A percentile compares a stretch with the other conserved stretches of the same genome.
Evolutionary conservation across 2,329 filamentous ascomycete species (phyloP).

Genomic region (Stemphylium vesicarium): DNA sequence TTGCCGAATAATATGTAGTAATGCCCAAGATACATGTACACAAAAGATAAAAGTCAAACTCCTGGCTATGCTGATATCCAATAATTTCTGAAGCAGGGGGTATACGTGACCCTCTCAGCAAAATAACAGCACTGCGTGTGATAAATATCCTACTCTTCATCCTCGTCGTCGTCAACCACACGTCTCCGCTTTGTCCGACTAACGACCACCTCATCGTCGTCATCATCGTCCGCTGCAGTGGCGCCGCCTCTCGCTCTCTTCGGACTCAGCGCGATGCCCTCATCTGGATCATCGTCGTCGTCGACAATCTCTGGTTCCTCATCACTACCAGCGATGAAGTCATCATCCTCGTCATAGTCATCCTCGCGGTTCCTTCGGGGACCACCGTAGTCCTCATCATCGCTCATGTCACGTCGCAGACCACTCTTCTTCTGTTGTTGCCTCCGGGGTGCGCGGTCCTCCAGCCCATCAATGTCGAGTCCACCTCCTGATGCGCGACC

Average conservation of each 20-base stretch:
- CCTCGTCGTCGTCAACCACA: conserved; percentile 57
- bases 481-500: conserved; percentile 65
- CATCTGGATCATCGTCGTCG: conserved; percentile 62
- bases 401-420: conserved; percentile 62
- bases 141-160: conserved; percentile 47
- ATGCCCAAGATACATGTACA: conserved; percentile 10
- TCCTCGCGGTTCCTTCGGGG: conserved; percentile 67
- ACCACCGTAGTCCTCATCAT: conserved; percentile 78
- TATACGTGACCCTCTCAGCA: not conserved
- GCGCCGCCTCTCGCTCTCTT: conserved; percentile 48
- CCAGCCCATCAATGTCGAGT: conserved; percentile 62
- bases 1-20: not conserved
- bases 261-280: conserved; percentile 52
- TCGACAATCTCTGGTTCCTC: conserved; percentile 70
- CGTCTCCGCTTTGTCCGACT: conserved; percentile 50
- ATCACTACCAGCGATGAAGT: conserved; percentile 77
- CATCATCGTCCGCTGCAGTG: conserved; percentile 37
- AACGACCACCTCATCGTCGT: conserved; percentile 43
- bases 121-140: not conserved
- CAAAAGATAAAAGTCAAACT: conserved; percentile 15
- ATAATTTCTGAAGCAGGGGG: not conserved
- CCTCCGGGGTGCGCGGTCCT: conserved; percentile 56
- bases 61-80: conserved; percentile 34
- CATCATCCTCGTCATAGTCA: conserved; percentile 80
- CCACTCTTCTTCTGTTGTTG: conserved; percentile 43